Percentiles rank a stretch among this genome's conserved stretches.
These are phyloP conservation scores for Fusarium temperatum DNA, from an alignment of 2,329 filamentous ascomycete species.

Conservation along the genomic window DNA sequence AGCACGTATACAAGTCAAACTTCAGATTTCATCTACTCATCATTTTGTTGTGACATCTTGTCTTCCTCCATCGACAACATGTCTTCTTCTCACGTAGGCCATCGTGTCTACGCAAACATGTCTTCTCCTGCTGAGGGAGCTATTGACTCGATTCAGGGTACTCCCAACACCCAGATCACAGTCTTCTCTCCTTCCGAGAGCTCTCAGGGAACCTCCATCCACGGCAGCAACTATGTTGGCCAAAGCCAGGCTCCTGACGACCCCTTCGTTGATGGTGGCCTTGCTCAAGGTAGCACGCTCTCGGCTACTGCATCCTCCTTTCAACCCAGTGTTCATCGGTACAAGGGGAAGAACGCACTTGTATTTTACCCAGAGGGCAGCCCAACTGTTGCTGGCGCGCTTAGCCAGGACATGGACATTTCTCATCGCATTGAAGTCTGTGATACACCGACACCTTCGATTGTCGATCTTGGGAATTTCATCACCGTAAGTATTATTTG, in stretches of 20 bases:
- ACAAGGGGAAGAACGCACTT: neutral
- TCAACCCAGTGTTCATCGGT: conserved; percentile 54
- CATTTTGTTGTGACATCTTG: conserved; percentile 24
- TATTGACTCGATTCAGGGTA: conserved; percentile 67
- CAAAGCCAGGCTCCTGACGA: conserved; percentile 47
- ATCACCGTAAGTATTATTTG: conserved; percentile 52
- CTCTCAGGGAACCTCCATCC: conserved; percentile 40
- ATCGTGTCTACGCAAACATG: conserved; percentile 49
- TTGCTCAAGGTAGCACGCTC: conserved; percentile 55
- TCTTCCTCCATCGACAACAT: conserved; percentile 41
- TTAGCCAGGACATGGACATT: conserved; percentile 58
- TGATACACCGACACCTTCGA: conserved; percentile 43
- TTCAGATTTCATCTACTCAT: conserved; percentile 15
- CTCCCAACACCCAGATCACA: conserved; percentile 71
- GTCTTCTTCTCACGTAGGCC: conserved; percentile 54
- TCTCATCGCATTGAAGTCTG: conserved; percentile 58
- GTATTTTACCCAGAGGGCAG: conserved; percentile 28
- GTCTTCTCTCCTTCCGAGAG: conserved; percentile 69
- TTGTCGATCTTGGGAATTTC: conserved; percentile 54
- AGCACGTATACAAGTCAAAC: conserved; percentile 1
- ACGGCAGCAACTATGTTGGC: conserved; percentile 43
- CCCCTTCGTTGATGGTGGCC: conserved; percentile 59
- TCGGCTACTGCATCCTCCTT: conserved; percentile 73
- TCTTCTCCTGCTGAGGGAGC: conserved; percentile 63
- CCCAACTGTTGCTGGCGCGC: conserved; percentile 44